Evolutionary conservation across 1,139 yeast genomes (phyloP), one percentile per base, ranked within the genome.

Genomic region (Sugiyamaella novakii): DNA sequence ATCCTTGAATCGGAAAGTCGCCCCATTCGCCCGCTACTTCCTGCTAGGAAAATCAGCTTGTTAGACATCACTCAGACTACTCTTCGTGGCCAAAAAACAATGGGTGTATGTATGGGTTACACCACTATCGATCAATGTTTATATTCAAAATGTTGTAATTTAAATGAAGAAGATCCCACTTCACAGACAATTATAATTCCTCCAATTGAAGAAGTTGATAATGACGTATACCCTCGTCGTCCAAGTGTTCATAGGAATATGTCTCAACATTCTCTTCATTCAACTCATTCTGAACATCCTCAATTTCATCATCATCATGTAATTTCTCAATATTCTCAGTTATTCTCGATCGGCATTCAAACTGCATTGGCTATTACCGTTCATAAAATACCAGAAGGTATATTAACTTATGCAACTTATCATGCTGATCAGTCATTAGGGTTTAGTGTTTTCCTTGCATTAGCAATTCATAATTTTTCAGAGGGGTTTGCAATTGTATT

Each of bases 401-500:
- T 92, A 60, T 80, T 92, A 49, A 85, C 95, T 33, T 92, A 78
- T 64, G 80, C 91, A 1, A 85, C 95, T 0, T 77, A 89, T 0
- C 80, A 81, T 56, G 87, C 95, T 1, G 81, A 87, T 61, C 81
- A 84, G 0, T 70, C 76, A 43, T 69, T 89, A 25, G 98, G 98
- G 0, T 62, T 88, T 28, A 78, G 87, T 14, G 87, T 92, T 10
- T 91, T 92, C 61, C 65, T 89, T 19, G 88, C 96, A 49, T 75
- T 92, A 59, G 80, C 91, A 17, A 79, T 91, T 25, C 98, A 92
- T 69, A 92, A 92, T 67, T 82, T 88, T 58, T 84, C 91, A n/a
- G 98, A 92, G 67, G 98, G 98, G 0, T 89, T 92, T 64, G 81
- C 94, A 19, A 89, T 92, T 87, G 88, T 96, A 15, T 74, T 91